A percentile compares a stretch with the other conserved stretches of the same genome.
These are phyloP conservation scores for Spergularia bocconei DNA, from an alignment of 148 eudicot genomes.

Conservation along the genomic window DNA sequence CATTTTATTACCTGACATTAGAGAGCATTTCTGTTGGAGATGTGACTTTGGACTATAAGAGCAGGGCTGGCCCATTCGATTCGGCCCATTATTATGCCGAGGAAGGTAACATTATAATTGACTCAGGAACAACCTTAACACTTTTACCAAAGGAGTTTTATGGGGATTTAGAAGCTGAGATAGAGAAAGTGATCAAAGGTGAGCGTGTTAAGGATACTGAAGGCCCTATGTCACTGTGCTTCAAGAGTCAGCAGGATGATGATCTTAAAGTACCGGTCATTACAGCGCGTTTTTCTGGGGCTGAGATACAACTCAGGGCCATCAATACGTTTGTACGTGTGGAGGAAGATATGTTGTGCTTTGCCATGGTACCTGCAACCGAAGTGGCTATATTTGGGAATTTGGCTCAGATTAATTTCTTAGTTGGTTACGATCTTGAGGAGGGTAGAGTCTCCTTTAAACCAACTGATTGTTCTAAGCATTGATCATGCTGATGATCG, in stretches of 20 bases:
- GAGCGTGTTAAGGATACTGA: conserved; percentile 26
- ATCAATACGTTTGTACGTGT: conserved; percentile 26
- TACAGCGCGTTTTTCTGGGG: conserved; percentile 35
- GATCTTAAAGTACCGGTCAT: conserved; percentile 19
- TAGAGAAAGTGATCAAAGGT: conserved; percentile 22
- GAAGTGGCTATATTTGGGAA: conserved; percentile 37
- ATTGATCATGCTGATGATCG: neutral
- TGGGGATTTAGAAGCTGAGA: conserved; percentile 8
- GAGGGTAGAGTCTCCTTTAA: conserved; percentile 24
- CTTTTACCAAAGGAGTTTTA: conserved; percentile 30
- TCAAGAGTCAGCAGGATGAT: neutral
- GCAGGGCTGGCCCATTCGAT: neutral
- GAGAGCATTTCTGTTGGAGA: conserved; percentile 37
- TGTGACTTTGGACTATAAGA: neutral
- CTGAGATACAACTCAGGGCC: conserved; percentile 27
- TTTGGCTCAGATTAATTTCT: conserved; percentile 26
- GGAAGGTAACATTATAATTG: conserved; percentile 50
- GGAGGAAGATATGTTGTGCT: conserved; percentile 23
- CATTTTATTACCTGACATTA: conserved; percentile 34
- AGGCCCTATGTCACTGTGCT: conserved; percentile 29
- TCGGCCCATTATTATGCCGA: neutral
- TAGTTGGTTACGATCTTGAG: conserved; percentile 27
- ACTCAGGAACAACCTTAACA: conserved; percentile 55
- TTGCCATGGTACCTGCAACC: conserved; percentile 32
- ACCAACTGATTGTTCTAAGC: conserved; percentile 20